A percentile compares a stretch with the other conserved stretches of the same genome.
Evolutionary conservation across 495 filamentous ascomycete species (phyloP).

Genomic region (Filosporella fistucella): DNA sequence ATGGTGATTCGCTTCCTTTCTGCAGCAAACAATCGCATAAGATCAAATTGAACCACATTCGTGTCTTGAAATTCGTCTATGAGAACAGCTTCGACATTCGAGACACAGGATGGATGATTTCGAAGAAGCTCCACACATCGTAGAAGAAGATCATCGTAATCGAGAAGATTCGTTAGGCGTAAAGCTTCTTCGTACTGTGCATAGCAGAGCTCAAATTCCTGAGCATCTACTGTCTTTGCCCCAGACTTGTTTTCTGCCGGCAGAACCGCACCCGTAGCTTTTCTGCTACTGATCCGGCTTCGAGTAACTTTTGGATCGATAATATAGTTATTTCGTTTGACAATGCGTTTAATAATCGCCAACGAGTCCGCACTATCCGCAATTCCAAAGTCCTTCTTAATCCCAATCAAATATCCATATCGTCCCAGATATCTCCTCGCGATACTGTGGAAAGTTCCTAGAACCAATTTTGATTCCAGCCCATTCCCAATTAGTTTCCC

Average conservation of each 20-base stretch:
- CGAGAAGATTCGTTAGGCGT: constrained; percentile 73
- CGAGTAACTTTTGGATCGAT: constrained; percentile 67
- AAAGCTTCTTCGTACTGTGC: constrained; percentile 74
- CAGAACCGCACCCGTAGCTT: constrained; percentile 60
- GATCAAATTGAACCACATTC: constrained; percentile 88
- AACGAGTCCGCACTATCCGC: constrained; percentile 81
- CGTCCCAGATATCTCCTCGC: constrained; percentile 77
- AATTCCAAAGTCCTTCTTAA: constrained; percentile 84
- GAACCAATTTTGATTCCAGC: constrained; percentile 69
- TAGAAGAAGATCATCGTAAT: constrained; percentile 92
- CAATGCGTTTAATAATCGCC: constrained; percentile 73
- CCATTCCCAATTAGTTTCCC: constrained; percentile 72
- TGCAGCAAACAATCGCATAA: constrained; percentile 87
- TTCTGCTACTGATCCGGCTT: constrained; percentile 78
- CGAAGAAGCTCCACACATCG: constrained; percentile 78
- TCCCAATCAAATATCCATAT: constrained; percentile 82
- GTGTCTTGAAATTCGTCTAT: constrained; percentile 99
- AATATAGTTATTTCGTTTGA: constrained; percentile 63
- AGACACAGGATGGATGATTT: constrained; percentile 76
- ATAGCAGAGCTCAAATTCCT: constrained; percentile 73
- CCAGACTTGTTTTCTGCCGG: constrained; percentile 12
- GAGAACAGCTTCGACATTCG: constrained; percentile 84
- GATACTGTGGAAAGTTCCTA: constrained; percentile 97
- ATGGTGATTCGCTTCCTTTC: constrained; percentile 73
- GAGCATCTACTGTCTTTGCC: constrained; percentile 49